Evolutionary conservation across 345 rosid species (phyloP).

Genomic region (Eucalyptus victrix): DNA sequence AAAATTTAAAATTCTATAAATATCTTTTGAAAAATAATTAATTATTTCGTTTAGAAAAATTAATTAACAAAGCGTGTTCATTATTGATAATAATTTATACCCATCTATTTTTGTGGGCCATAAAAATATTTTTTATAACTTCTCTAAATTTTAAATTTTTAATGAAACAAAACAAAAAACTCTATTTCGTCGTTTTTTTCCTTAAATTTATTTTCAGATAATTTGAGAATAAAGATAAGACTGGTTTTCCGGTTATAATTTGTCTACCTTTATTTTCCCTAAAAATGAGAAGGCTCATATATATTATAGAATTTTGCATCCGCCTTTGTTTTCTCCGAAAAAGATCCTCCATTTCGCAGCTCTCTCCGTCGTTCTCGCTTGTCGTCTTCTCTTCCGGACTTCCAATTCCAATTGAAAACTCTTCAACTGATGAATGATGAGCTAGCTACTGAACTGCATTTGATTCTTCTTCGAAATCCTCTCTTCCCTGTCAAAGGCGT

Average conservation of each 20-base stretch:
- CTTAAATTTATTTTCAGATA: no score
- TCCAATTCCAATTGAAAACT: neutral
- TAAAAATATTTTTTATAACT: no score
- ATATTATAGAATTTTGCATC: no score
- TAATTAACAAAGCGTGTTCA: neutral
- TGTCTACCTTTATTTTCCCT: no score
- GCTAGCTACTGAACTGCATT: neutral
- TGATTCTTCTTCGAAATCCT: neutral
- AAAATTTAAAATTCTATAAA: neutral
- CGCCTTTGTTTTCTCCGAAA: no score
- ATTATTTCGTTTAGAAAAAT: accelerated
- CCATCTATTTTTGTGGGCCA: neutral
- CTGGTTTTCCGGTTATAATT: neutral
- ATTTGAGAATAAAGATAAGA: neutral
- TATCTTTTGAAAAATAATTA: no score
- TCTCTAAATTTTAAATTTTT: no score
- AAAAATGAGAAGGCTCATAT: no score
- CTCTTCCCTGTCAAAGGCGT: neutral
- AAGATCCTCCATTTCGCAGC: neutral
- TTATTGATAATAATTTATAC: no score
- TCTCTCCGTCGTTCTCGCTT: neutral
- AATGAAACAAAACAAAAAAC: neutral
- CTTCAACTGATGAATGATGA: neutral
- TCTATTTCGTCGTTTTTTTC: no score
- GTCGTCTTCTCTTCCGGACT: neutral